Evolutionary conservation across 768 basidiomycete genomes (phyloP), one percentile per base, ranked within the genome.

Genomic region (Pisolithus microcarpus): DNA sequence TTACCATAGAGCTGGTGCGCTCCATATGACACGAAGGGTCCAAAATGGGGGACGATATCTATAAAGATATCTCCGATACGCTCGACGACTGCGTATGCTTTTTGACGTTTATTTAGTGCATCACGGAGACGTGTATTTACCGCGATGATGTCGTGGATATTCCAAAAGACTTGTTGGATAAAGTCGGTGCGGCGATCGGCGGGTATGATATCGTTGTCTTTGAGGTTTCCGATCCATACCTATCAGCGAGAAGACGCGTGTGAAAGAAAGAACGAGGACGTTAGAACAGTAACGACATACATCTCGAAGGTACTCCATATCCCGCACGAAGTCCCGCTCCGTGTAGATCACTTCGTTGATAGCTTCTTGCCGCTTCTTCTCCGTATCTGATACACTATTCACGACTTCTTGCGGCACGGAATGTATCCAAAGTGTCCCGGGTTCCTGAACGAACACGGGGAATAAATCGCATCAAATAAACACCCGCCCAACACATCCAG

Each of bases 1-100:
- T 98, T 99, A 11, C 96, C 96, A 63, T 95, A 97, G 51, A 97
- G 72, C 67, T 99, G 96, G 64, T 98, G 95, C 8, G 92, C 84
- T 40, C 95, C 96, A 61, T 98, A 99, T 31, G 81, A 82, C 44
- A 98, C 93, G 61, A 97, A 99, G 1, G 96, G 96, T 9, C 75
- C 80, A 59, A 99, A 96, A 62, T 86, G 78, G 1, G 90, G 89
- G 2, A 94, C 89, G 19, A 78, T 72, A 30, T 98, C 94, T 42
- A 91, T 70, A 23, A 97, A 77, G 52, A 98, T 82, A 68, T 99
- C 96, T 0, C 91, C 91, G 50, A 99, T 87, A 49, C 81, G 75
- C 60, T 93, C 87, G 30, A 99, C 94, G 6, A 99, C 85, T 11
- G 92, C 93, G 58, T 89, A 91, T 23, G 85, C 83, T 65, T 98